Evolutionary conservation across 306 rosid species (phyloP), one percentile per base, ranked within the genome.

Genomic region (Cajanus cajan): DNA sequence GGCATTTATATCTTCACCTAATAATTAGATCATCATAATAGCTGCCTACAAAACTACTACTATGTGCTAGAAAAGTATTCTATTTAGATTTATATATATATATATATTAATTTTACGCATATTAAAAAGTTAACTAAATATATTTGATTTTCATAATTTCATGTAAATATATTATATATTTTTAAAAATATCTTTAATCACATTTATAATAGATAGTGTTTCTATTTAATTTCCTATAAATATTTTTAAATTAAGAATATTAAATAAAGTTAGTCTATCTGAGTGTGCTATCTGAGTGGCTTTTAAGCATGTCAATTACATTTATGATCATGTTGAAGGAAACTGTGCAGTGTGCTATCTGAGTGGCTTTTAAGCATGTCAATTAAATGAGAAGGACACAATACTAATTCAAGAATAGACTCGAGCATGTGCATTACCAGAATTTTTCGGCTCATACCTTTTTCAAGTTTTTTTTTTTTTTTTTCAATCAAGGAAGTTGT

Each of bases 1-100:
- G 21, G 22, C 39, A 67, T 67, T 67, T 67, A 67, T 24, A 43
- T 43, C 55, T 67, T 67, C 73, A 67, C 37, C 54, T 67, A 67
- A 41, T 67, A 21, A 43, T 66, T 19, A 19, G 31, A 25, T 66
- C 51, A 66, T 66, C 22, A 66, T 19, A 19, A 18, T 39, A 12
- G 33, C 51, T 11, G 40, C 71, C 18, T 40, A 40, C 1, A 74
- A 24, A 74, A 10, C 63, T n/a, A n/a, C n/a, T n/a, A n/a, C n/a
- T 37, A 39, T 68, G 33, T 9, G 16, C 28, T 15, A 34, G 43
- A 64, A 58, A 57, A 28, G 39, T 44, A n/a, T n/a, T n/a, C n/a
- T n/a, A n/a, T n/a, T n/a, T n/a, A n/a, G n/a, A n/a, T n/a, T n/a
- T n/a, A n/a, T n/a, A n/a, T n/a, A n/a, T n/a, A n/a, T n/a, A n/a